Conservation (phyloP, 352 stramenopile genomes). For the Phytophthora cajani region DNA sequence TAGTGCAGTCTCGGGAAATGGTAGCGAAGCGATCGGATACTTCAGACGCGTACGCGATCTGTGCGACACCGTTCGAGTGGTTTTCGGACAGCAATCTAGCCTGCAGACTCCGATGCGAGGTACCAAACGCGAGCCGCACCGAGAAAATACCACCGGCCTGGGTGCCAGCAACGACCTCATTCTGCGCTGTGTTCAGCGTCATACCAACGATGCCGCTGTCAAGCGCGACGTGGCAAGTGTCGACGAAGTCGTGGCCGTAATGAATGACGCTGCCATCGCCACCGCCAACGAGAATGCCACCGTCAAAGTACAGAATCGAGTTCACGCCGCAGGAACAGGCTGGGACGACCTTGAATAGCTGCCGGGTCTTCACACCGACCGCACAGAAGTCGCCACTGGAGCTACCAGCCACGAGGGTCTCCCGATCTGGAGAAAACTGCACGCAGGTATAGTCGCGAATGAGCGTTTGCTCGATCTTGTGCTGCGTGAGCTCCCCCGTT, state of each 20-base stretch:
- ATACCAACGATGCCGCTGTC: conserved; percentile 69
- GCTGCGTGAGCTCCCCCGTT: conserved; percentile 70
- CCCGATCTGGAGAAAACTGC: conserved; percentile 79
- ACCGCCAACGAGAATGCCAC: conserved; percentile 74
- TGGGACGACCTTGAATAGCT: conserved; percentile 71
- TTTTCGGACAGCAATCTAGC: conserved; percentile 63
- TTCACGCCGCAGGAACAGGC: conserved; percentile 86
- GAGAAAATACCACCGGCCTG: conserved; percentile 80
- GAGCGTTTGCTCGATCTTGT: conserved; percentile 80
- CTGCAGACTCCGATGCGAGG: conserved; percentile 30
- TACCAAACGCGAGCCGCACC: conserved; percentile 62
- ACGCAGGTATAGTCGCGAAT: conserved; percentile 87
- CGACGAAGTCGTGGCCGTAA: conserved; percentile 79
- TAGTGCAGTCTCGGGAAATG: conserved; percentile 82
- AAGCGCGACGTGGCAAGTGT: conserved; percentile 73
- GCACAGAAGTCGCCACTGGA: conserved; percentile 90
- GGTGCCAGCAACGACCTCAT: conserved; percentile 77
- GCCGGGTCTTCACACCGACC: conserved; percentile 76
- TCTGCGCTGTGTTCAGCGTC: conserved; percentile 67
- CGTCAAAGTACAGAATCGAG: conserved; percentile 56
- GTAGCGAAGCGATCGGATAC: conserved; percentile 92
- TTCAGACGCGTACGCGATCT: conserved; percentile 78
- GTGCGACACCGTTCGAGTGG: conserved; percentile 77
- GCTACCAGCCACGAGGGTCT: conserved; percentile 85
- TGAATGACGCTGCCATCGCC: conserved; percentile 87